Base-by-base conservation (phyloP, 345 rosid species). In the Rubroshorea leprosula region DNA sequence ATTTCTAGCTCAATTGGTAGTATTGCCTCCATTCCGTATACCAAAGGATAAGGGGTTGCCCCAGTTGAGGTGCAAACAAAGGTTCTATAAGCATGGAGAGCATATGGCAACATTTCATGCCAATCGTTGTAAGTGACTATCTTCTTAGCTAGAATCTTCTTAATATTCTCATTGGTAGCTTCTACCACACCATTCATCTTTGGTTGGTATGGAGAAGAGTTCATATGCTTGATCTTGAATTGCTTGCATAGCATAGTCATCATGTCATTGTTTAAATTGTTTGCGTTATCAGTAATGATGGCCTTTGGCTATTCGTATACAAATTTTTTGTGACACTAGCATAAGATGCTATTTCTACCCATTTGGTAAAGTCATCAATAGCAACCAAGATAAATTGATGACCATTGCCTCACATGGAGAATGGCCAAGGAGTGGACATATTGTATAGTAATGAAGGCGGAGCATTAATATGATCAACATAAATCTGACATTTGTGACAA, bases 331-430 rank as follows among this genome's bases (percentile, higher is more conserved):
- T 22, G 1, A 35, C 66, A 23, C 26, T 43, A 0, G 16, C 27
- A 65, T 47, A 57, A 0, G 56, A 56, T 0, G 5, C 19, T 1
- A 18, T 49, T 19, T 65, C 51, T 0, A 65, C 55, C 49, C 57
- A 65, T 24, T 65, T 65, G 0, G 56, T 56, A 23, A 65, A 57
- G 16, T 57, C 47, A 15, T 65, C 41, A 1, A 65, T 65, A 0
- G 49, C 23, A 0, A 65, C 43, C 10, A 65, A n/a, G 15, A 56
- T 56, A 14, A 55, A 64, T 0, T 41, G 1, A 14, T 56, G 54
- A 0, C 55, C 62, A 43, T 66, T 66, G 0, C 64, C 64, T 21
- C 60, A 66, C 47, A 66, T 44, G 1, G 60, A 52, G 6, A 66
- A 52, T 0, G 60, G 65, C 58, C 54, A 68, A 0, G 39, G 52